Evolutionary conservation across 163 green algal species (phyloP), one percentile per base, ranked within the genome.

Genomic region (Chlorella variabilis): DNA sequence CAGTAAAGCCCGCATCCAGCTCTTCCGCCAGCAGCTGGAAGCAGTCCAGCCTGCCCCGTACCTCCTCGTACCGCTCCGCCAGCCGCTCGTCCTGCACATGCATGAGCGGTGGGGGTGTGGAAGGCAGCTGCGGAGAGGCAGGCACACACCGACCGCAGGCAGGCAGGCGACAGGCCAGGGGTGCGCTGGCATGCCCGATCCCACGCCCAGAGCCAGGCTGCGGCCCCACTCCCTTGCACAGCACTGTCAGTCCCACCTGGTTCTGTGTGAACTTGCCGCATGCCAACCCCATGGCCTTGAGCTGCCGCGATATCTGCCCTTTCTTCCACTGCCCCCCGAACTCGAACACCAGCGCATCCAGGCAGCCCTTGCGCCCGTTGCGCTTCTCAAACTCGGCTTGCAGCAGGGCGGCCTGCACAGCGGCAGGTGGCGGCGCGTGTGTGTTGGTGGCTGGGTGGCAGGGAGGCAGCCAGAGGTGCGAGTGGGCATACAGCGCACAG

Each of bases 251-350:
- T n/a, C n/a, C 7, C 54, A 82, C 61, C 75, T 90, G 87, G 18
- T 15, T 15, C 4, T 34, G 8, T 58, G 89, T 94, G 18, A 93
- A 84, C 69, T 89, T 83, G 31, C 86, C 86, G n/a, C 80, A 20
- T 20, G 73, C 77, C 34, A 94, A 79, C 3, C 87, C 91, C 83
- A 92, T 49, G 23, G 70, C 70, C 75, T 86, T 86, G 18, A 94
- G 88, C 81, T 90, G 76, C 27, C 61, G 71, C 11, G 58, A 62
- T 23, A 92, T 69, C 63, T 89, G 80, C 13, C 36, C 42, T n/a
- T 85, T 86, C 48, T 84, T 88, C 33, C 85, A 82, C 38, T 45
- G 9, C 29, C 84, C 84, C 5, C 66, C 87, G 79, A 90, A 80
- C 41, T 85, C 79, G 66, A 83, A 71, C 36, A 80, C 61, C 39